Percentiles rank a stretch among this genome's conserved stretches.
Conservation (phyloP, 2,329 filamentous ascomycete species). For the Purpureocillium takamizusanense region DNA sequence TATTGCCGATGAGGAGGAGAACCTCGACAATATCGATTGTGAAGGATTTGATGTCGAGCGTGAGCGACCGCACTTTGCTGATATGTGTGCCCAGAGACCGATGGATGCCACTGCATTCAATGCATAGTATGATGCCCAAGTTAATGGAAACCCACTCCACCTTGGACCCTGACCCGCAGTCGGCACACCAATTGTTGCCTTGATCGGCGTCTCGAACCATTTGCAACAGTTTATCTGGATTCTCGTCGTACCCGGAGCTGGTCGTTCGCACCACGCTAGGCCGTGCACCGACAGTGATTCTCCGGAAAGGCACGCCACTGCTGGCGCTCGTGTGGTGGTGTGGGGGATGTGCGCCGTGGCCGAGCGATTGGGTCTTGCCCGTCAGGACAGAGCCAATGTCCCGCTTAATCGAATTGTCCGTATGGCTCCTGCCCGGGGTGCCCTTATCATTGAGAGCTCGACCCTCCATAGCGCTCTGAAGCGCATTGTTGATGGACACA, state of each 20-base stretch:
- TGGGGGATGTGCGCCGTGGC: conserved; percentile 41
- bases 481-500: conserved; percentile 86
- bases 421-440: conserved; percentile 23
- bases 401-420: conserved; percentile 56
- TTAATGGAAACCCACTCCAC: conserved; percentile 99
- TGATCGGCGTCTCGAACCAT: conserved; percentile 83
- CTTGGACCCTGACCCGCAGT: conserved; percentile 84
- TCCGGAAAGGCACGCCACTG: conserved; percentile 58
- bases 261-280: conserved; percentile 61
- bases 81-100: conserved; percentile 94
- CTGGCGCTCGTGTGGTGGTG: conserved; percentile 35
- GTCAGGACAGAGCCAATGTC: conserved; percentile 91
- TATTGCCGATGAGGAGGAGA: conserved; percentile 82
- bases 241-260: conserved; percentile 69
- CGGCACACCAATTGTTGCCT: conserved; percentile 87
- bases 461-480: conserved; percentile 91
- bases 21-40: conserved; percentile 95
- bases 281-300: conserved; percentile 85
- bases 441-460: conserved; percentile 50
- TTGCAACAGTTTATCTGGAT: conserved; percentile 77
- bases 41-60: conserved; percentile 91
- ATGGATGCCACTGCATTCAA: conserved; percentile 96
- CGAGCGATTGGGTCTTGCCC: conserved; percentile 74
- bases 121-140: conserved; percentile 89
- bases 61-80: conserved; percentile 91